phyloP scores from a whole-genome alignment of 164 flowering plant species.

The Macadamia integrifolia region DNA sequence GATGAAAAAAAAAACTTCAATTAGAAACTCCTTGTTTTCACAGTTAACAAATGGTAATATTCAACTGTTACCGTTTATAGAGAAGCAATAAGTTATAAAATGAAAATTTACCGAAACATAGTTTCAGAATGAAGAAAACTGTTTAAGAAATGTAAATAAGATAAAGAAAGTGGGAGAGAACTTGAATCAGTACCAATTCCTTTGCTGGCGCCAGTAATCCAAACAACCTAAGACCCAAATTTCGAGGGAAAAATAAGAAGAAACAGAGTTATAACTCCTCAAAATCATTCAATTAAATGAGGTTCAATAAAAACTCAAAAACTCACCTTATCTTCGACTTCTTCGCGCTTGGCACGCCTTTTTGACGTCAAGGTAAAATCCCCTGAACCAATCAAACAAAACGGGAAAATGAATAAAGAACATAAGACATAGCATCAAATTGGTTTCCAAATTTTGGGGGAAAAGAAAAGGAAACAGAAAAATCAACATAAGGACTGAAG shows the following conservation, averaged over 20 bases:
- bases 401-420: not conserved
- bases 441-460: not conserved
- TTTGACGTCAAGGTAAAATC: constrained; percentile 68
- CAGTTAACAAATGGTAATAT: too few relatives aligned
- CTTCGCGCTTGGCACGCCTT: constrained; percentile 54
- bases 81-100: too few relatives aligned
- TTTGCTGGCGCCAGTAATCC: constrained; percentile 96
- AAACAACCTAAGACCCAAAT: constrained; percentile 52
- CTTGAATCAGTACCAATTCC: constrained; percentile 61
- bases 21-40: too few relatives aligned
- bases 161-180: not conserved
- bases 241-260: not conserved
- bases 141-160: not conserved
- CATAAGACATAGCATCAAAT: not conserved
- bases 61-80: too few relatives aligned
- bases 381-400: constrained; percentile 30
- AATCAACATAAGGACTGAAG: not conserved
- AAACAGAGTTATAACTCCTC: not conserved
- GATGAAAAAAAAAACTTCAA: too few relatives aligned
- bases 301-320: not conserved
- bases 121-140: too few relatives aligned
- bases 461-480: not conserved
- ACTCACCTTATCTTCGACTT: constrained; percentile 72
- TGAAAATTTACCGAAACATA: too few relatives aligned
- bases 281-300: not conserved